Evolutionary conservation across 768 basidiomycete species (phyloP), one percentile per base, ranked within the genome.

Genomic region (Russula griseocarnosa): DNA sequence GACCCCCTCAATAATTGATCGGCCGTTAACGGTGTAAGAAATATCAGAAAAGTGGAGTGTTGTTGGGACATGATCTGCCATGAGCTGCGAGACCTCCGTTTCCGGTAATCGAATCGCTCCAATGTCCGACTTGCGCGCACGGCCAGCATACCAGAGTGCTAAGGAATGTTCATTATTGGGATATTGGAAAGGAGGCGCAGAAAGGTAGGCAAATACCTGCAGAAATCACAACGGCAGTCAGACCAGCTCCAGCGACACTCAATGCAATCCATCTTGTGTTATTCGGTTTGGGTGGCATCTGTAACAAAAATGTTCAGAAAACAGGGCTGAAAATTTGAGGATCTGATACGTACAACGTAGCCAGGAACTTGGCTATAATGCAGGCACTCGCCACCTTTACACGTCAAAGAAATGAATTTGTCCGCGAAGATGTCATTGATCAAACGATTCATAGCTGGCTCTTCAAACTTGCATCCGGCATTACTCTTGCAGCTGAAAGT

Each of bases 371-470:
- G 90, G 0, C 90, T 92, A 69, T 86, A 92, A 70, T 96, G 92
- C 71, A 99, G 71, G 72, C 97, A 98, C 76, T 98, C 97, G 24
- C 97, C 96, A 6, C 91, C 86, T 1, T 88, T 77, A 69, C 97
- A 98, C 40, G 85, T 74, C 57, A 98, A 80, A 3, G 92, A 89
- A 71, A 99, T 99, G 71, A 86, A 90, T 1, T 78, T 80, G 73
- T 99, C 97, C 1, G 92, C 97, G 68, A 99, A 98, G 69, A 99
- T 87, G 66, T 88, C 86, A 71, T 88, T 85, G 75, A 99, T 98
- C 58, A 99, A 82, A 36, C 87, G 81, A 71, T 99, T 97, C 97
- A 99, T 98, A 0, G 90, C 94, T 0, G 93, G 92, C 70, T 99
- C 97, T 73, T 95, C 89, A 70, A 99, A 99, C 65, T 80, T 83